A percentile compares a stretch with the other conserved stretches of the same genome.
phyloP scores from a whole-genome alignment of 257 asterid genomes.

The Salvia hispanica region DNA sequence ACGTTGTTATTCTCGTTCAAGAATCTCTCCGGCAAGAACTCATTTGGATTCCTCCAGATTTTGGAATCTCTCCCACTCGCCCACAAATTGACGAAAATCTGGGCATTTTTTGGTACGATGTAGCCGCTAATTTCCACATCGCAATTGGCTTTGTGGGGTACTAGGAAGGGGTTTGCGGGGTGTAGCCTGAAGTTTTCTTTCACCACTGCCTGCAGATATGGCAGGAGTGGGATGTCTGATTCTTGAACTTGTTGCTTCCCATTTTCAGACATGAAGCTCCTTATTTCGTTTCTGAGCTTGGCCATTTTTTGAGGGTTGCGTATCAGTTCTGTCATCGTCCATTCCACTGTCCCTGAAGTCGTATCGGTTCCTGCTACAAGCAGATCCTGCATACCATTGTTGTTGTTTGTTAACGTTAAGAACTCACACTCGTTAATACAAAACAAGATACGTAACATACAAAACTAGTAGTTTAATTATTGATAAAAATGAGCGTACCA shows the following conservation, averaged over 20 bases:
- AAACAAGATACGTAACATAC: too few species aligned
- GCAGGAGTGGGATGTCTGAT: conserved; percentile 29
- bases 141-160: conserved; percentile 33
- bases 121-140: conserved; percentile 37
- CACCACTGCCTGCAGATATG: conserved; percentile 39
- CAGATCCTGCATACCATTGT: conserved; percentile 4
- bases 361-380: conserved; percentile 38
- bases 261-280: background rate
- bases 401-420: too few species aligned
- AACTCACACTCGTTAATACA: too few species aligned
- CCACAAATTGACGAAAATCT: conserved; percentile 43
- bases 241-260: conserved; percentile 26
- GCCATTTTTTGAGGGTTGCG: conserved; percentile 30
- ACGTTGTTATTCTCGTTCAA: background rate
- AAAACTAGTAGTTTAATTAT: too few species aligned
- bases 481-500: too few species aligned
- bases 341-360: conserved; percentile 36
- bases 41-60: conserved; percentile 34
- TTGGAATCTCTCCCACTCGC: conserved; percentile 42
- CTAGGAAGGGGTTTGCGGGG: conserved; percentile 34
- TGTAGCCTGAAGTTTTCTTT: conserved; percentile 48
- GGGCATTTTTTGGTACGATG: conserved; percentile 32
- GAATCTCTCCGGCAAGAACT: conserved; percentile 44
- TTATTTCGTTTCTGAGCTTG: conserved; percentile 25
- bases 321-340: conserved; percentile 47